Evolutionary conservation across 2,329 filamentous ascomycete species (phyloP).

Genomic region (Aspergillus aculeatinus): DNA sequence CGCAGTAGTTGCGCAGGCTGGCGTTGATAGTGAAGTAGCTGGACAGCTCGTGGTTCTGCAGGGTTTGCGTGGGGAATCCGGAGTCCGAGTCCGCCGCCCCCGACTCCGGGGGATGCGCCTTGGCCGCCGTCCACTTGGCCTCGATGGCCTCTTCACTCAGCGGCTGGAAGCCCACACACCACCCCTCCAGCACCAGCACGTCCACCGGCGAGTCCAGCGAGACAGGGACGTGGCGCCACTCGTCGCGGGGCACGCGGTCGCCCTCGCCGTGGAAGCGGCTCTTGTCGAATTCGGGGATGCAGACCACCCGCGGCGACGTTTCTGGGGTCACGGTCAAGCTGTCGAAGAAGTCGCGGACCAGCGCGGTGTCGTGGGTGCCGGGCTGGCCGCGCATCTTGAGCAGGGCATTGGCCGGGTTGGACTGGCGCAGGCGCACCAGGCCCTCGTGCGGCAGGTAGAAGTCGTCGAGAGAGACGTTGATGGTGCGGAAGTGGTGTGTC

Average conservation of each 20-base stretch:
- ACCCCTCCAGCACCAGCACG: neutral
- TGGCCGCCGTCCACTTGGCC: neutral
- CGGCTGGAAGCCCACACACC: conserved; percentile 1
- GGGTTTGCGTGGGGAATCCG: neutral
- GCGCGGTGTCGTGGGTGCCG: neutral
- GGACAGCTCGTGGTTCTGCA: neutral
- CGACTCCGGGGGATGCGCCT: neutral
- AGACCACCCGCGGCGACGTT: neutral
- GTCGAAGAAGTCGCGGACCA: neutral
- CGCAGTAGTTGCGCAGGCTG: neutral
- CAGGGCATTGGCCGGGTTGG: neutral
- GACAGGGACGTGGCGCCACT: neutral
- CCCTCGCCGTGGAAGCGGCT: conserved; percentile 1
- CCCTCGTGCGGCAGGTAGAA: neutral
- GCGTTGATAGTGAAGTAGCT: neutral
- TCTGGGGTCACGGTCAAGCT: neutral
- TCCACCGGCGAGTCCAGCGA: neutral
- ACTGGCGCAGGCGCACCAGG: neutral
- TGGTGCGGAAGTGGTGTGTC: neutral
- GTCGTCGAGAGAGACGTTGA: neutral
- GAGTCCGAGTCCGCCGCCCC: neutral
- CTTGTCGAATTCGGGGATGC: neutral
- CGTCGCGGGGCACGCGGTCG: neutral
- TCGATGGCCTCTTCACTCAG: neutral
- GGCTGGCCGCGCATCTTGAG: neutral